Evolutionary conservation across 108 stramenopile genomes (phyloP).

Genomic region (Asterionellopsis glacialis): DNA sequence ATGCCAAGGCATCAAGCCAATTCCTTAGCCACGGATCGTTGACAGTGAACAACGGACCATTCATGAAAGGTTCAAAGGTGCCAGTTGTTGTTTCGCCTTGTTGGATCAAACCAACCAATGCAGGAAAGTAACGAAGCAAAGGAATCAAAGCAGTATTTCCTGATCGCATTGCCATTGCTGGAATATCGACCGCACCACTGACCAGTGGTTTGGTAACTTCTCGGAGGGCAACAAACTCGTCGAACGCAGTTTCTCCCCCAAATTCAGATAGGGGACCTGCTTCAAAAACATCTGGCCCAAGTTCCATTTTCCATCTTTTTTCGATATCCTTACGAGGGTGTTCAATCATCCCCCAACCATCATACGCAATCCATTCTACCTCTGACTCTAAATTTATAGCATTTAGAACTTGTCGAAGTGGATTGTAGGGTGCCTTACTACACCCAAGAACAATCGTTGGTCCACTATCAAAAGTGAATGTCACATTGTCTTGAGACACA

Average conservation of each 20-base stretch:
- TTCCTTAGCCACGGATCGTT: conserved; percentile 79
- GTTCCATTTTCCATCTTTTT: conserved; percentile 71
- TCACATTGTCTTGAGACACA: conserved; percentile 15
- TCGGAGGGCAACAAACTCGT: conserved; percentile 63
- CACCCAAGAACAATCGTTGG: conserved; percentile 88
- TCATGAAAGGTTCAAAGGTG: conserved; percentile 76
- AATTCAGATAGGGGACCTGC: conserved; percentile 63
- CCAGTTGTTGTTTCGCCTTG: conserved; percentile 67
- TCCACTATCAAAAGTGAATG: conserved; percentile 87
- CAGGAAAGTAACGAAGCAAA: conserved; percentile 62
- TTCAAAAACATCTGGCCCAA: conserved; percentile 73
- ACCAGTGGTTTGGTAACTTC: conserved; percentile 50
- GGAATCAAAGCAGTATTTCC: conserved; percentile 59
- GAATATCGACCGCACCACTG: conserved; percentile 58
- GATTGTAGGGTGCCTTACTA: conserved; percentile 63
- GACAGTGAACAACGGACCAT: conserved; percentile 71
- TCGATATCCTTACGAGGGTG: conserved; percentile 35
- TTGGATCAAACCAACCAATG: conserved; percentile 48
- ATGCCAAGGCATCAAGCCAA: conserved; percentile 93
- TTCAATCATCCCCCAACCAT: conserved; percentile 92
- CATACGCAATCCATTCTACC: conserved; percentile 85
- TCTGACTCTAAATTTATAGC: conserved; percentile 53
- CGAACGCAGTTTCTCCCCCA: conserved; percentile 44
- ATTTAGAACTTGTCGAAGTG: conserved; percentile 85
- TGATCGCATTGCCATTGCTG: conserved; percentile 83